Evolutionary conservation across 2,329 filamentous ascomycete species (phyloP), one percentile per base, ranked within the genome.

Genomic region (Cordyceps cateniannulata): DNA sequence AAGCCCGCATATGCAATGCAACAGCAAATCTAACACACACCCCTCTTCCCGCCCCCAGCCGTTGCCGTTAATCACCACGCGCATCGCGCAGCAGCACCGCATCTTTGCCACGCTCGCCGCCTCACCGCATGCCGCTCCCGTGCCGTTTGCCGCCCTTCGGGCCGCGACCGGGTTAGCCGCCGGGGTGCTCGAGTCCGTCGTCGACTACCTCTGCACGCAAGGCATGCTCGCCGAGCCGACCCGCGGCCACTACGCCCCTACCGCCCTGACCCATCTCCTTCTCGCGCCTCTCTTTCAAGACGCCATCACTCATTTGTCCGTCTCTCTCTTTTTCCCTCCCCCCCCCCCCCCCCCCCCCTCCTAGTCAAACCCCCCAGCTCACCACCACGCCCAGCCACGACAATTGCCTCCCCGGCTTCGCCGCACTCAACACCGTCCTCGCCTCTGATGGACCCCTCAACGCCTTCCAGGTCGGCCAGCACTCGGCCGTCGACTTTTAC

Each of bases 381-480:
- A n/a, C n/a, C n/a, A n/a, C n/a, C n/a, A n/a, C n/a, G n/a, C n/a
- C n/a, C n/a, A 66, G 64, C 55, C 63, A 66, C 35, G 64, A 65
- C 50, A 65, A 51, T 27, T 61, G 60, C 32, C 59, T 65, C 8
- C 63, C 64, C 6, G 63, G 22, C 12, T 63, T 63, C 27, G 47
- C 38, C 3, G 63, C 63, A 9, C 61, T 64, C 63, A 65, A 66
- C 20, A 44, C 54, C 8, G 62, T 60, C 18, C 59, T 66, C 9
- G 24, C 22, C 22, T 40, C 18, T 16, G 14, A 53, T 49, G 7
- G 48, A 51, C n/a, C 6, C 29, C 62, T 61, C n/a, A 67, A 63
- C 29, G 63, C 65, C 6, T 67, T 66, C 52, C 45, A 66, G 40
- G 53, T 59, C 9, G 65, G 62, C 4, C 62, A 65, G 38, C 55